A percentile compares a stretch with the other conserved stretches of the same genome.
Conservation (phyloP, 192 early-diverging fungal species). For the Coemansia sp. region DNA sequence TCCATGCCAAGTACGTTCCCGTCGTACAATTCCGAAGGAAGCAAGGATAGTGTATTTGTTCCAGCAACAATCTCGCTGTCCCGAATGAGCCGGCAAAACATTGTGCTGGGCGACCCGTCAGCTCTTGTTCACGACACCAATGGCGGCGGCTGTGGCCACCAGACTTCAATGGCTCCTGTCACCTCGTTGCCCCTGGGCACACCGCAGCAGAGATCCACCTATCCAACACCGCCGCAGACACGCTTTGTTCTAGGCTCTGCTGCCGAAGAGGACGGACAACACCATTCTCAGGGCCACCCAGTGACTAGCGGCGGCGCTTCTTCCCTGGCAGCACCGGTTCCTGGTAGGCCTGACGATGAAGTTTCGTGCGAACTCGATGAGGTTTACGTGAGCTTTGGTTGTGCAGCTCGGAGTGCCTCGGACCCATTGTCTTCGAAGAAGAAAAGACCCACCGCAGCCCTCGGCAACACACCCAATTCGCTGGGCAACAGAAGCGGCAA, state of each 20-base stretch:
- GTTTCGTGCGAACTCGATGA: conserved; percentile 26
- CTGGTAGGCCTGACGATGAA: conserved; percentile 10
- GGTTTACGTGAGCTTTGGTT: conserved; percentile 23
- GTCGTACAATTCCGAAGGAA: background rate
- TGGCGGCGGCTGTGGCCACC: background rate
- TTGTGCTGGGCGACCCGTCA: background rate
- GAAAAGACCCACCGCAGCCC: background rate
- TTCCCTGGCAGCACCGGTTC: background rate
- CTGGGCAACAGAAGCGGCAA: background rate
- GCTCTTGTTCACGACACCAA: background rate
- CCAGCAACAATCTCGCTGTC: conserved; percentile 32
- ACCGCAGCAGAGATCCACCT: background rate
- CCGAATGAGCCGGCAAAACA: conserved; percentile 4
- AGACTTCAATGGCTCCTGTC: background rate
- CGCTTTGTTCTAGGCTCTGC: background rate
- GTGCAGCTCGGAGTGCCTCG: background rate
- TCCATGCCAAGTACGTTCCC: conserved; percentile 41
- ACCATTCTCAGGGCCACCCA: background rate
- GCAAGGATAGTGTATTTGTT: conserved; percentile 20
- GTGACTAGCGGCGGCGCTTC: background rate
- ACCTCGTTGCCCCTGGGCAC: background rate
- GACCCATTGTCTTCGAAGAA: no score
- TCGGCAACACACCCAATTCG: background rate
- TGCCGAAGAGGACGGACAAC: background rate
- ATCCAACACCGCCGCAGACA: background rate